A percentile compares a stretch with the other conserved stretches of the same genome.
phyloP scores from a whole-genome alignment of 1,284 basidiomycete genomes.

The Lignosus rhinocerotis region DNA sequence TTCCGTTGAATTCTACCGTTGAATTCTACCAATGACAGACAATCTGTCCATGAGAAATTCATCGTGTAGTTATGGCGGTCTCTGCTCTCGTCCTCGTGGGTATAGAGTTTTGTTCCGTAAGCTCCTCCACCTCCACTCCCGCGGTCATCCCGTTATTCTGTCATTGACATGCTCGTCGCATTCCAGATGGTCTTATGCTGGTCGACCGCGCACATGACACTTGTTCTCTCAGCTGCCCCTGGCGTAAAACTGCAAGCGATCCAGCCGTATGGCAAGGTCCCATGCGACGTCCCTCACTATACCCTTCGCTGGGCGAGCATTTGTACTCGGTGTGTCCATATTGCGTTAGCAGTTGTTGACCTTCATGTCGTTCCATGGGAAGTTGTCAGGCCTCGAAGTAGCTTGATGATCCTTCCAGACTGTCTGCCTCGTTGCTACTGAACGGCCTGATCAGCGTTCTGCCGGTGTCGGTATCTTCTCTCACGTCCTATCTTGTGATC shows the following conservation, averaged over 20 bases:
- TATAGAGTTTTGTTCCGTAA: conserved; percentile 14
- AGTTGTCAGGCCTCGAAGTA: background rate
- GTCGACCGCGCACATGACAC: too few species aligned
- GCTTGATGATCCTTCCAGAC: background rate
- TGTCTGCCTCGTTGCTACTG: conserved; percentile 23
- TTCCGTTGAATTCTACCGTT: conserved; percentile 12
- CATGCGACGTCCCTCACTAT: conserved; percentile 11
- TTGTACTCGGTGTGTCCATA: conserved; percentile 7
- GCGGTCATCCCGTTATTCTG: conserved; percentile 7
- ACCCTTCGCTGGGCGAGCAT: conserved; percentile 7
- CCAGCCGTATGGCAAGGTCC: conserved; percentile 2
- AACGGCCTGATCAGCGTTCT: conserved; percentile 11
- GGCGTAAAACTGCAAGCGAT: background rate
- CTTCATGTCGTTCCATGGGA: background rate
- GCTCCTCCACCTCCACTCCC: conserved; percentile 3
- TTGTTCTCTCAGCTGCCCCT: background rate
- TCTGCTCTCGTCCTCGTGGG: conserved; percentile 19
- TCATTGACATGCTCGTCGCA: background rate
- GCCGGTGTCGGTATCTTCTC: background rate
- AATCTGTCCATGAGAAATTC: conserved; percentile 13
- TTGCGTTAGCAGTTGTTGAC: background rate
- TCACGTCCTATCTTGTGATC: conserved; percentile 13
- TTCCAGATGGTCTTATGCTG: background rate
- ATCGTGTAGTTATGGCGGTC: conserved; percentile 17
- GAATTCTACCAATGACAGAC: conserved; percentile 5